These are phyloP conservation scores for Nemania sp. DNA, from an alignment of 2,329 filamentous ascomycete species.

Conservation along the genomic window DNA sequence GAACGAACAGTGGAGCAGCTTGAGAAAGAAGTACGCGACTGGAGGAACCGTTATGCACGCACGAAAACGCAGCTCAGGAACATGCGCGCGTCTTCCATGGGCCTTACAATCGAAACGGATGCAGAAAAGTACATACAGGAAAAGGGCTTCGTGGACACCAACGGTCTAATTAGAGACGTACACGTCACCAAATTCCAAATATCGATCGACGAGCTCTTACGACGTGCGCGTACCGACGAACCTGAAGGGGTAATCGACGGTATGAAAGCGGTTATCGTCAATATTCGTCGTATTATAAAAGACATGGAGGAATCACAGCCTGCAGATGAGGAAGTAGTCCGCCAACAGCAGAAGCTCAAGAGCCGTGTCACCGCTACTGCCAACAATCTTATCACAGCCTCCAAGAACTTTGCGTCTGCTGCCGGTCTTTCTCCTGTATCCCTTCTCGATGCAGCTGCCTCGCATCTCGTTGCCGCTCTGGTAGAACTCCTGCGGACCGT, in stretches of 20 bases:
- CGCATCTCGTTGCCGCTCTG: constrained; percentile 82
- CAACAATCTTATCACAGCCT: constrained; percentile 93
- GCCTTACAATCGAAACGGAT: constrained; percentile 70
- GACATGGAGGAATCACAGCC: constrained; percentile 69
- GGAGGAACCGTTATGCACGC: constrained; percentile 87
- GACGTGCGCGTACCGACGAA: constrained; percentile 73
- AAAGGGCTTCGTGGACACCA: constrained; percentile 68
- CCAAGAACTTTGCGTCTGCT: constrained; percentile 85
- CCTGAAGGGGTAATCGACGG: constrained; percentile 77
- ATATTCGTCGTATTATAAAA: constrained; percentile 81
- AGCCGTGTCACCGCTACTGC: constrained; percentile 86
- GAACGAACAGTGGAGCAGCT: constrained; percentile 75
- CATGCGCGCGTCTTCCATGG: constrained; percentile 79
- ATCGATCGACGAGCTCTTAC: constrained; percentile 86
- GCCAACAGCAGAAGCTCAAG: constrained; percentile 72
- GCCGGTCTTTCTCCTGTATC: constrained; percentile 91
- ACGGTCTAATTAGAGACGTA: constrained; percentile 84
- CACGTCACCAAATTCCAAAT: constrained; percentile 96
- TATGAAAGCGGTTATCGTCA: constrained; percentile 84
- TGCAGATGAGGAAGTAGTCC: constrained; percentile 57
- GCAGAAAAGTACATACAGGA: constrained; percentile 69
- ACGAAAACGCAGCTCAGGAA: constrained; percentile 85
- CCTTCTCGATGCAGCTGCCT: constrained; percentile 88
- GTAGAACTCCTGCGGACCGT: constrained; percentile 83
- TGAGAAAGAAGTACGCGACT: constrained; percentile 83